Evolutionary conservation across 2,329 filamentous ascomycete species (phyloP), one percentile per base, ranked within the genome.

Genomic region (Penicillium vulpinum): DNA sequence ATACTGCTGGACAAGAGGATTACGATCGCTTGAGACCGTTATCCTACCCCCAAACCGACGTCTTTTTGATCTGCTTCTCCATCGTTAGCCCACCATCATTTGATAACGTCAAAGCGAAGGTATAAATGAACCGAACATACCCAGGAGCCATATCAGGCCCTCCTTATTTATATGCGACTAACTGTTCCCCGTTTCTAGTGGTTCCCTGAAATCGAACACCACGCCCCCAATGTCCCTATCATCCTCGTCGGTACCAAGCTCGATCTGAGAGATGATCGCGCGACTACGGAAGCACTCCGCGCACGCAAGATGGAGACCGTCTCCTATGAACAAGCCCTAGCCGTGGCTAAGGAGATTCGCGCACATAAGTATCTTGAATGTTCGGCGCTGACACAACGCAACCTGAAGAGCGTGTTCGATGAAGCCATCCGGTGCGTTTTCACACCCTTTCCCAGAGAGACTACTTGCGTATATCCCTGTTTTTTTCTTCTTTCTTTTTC

Each of bases 21-120:
- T 97, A 97, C 81, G 93, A 97, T 75, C 85, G 93, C 77, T 83
- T 97, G 73, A 88, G 93, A 70, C 93, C 93, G 61, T 86, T 99
- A 59, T 97, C 93, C 40, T 99, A 97, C 78, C 94, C 94, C 11
- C 93, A 99, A 81, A 97, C 94, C 58, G 94, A 99, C 71, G 94
- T 97, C 47, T 97, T 97, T 78, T 83, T 97, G 65, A 97, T 97
- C 75, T 97, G 93, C 80, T 97, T 97, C 80, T 97, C 92, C 64
- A 95, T 97, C 73, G 92, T 97, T 78, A 95, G 90, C 86, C 93
- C 93, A 47, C 91, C 94, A 22, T 97, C 93, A 31, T 97, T 97
- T 73, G 94, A 97, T 79, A 99, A 99, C 86, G 93, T 99, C 74
- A 94, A 92, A 80, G 92, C 92, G 60, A 99, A 97, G 88, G 92